Evolutionary conservation across 2,329 filamentous ascomycete species (phyloP), one percentile per base, ranked within the genome.

Genomic region (Arachnopeziza araneosa): DNA sequence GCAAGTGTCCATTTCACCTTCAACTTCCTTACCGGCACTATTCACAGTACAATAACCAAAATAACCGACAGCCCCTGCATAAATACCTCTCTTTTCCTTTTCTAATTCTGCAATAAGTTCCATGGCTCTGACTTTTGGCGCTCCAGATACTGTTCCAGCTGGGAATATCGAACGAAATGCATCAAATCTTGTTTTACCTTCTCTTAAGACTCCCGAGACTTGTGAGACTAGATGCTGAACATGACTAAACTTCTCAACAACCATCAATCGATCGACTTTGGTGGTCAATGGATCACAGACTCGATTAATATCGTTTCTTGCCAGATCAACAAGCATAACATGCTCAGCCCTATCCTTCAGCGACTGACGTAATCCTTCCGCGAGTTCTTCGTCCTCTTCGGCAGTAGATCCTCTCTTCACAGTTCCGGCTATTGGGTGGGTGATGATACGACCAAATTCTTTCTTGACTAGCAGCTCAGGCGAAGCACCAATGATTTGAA

Each of bases 161-260:
- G 95, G 95, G 79, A 99, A 99, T 69, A 99, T 97, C 66, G 90
- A 93, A 49, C 93, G 85, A 78, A 99, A 96, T 10, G 95, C 95
- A 72, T 98, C 93, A 76, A 96, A 99, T 60, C 95, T 84, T 30
- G 91, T 93, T 79, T 92, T 92, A 49, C 82, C 93, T 5, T 84
- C 80, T 52, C 95, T 84, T 66, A 98, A 78, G n/a, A 95, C 83
- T 52, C 95, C 93, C 1, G 91, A 96, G 0, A 99, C 95, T 75
- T 99, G 93, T 1, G 91, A 96, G 4, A 96, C 93, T 21, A 99
- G 83, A 75, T 99, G 95, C 80, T 98, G 95, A 26, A 99, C 95
- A 75, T 99, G 95, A 61, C 89, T 95, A 79, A 99, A 99, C 71
- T 89, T 88, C 76, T 96, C 90, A 14, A 96, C 91, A 1, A 91